phyloP scores from a whole-genome alignment of 2,329 filamentous ascomycete species.

The Fusarium sp. region DNA sequence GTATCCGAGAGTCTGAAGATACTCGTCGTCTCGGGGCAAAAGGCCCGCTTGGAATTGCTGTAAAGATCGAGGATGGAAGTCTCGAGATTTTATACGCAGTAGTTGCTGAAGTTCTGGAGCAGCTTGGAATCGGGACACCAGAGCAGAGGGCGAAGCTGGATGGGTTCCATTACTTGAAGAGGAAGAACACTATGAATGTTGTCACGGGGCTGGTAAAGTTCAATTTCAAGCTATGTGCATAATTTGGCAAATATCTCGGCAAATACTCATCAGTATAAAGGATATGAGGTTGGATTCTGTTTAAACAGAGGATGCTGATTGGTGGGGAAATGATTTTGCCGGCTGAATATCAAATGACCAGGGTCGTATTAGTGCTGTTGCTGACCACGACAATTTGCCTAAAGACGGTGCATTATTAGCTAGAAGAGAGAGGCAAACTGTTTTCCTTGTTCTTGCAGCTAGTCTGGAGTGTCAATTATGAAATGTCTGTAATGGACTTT shows the following conservation, averaged over 20 bases:
- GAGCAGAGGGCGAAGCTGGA: slow-evolving; percentile 49
- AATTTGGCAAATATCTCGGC: not conserved
- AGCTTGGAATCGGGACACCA: slow-evolving; percentile 53
- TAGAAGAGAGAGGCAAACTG: not conserved
- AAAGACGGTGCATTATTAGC: slow-evolving; percentile 1
- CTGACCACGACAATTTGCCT: slow-evolving; percentile 19
- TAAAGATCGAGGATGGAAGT: slow-evolving; percentile 63
- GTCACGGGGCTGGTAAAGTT: slow-evolving; percentile 49
- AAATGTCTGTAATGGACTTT: too few relatives aligned
- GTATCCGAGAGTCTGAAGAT: slow-evolving; percentile 53
- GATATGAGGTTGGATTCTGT: not conserved
- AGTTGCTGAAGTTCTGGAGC: slow-evolving; percentile 58
- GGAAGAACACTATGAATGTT: slow-evolving; percentile 55
- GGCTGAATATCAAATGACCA: not conserved
- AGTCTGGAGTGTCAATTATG: not conserved
- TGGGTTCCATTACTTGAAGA: slow-evolving; percentile 50
- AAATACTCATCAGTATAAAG: not conserved
- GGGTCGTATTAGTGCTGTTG: slow-evolving; percentile 10
- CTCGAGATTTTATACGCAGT: slow-evolving; percentile 58
- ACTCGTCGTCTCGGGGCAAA: slow-evolving; percentile 53
- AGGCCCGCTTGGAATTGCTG: slow-evolving; percentile 57
- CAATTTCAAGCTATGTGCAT: slow-evolving; percentile 26
- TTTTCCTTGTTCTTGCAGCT: not conserved
- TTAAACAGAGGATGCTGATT: slow-evolving; percentile 1
- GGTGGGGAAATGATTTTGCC: slow-evolving; percentile 15